Evolutionary conservation across 2,329 filamentous ascomycete genomes (phyloP).

Genomic region (Sclerotinia glacialis): DNA sequence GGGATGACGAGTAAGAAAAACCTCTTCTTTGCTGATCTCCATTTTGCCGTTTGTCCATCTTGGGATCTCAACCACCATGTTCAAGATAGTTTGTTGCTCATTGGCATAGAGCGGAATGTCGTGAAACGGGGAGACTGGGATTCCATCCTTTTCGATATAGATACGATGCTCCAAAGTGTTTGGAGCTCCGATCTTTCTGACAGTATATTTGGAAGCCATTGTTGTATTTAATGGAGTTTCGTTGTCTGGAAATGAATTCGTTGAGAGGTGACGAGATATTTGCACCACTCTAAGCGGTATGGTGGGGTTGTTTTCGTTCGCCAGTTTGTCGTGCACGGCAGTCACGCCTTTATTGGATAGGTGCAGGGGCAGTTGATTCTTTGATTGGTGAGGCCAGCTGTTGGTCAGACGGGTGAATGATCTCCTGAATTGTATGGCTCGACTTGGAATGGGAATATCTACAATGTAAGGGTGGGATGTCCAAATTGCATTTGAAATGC

Average conservation of each 20-base stretch:
- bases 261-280: constrained; percentile 24
- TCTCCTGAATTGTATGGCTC: neutral
- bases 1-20: constrained; percentile 57
- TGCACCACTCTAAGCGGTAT: constrained; percentile 19
- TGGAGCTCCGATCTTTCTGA: constrained; percentile 83
- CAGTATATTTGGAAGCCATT: constrained; percentile 57
- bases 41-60: constrained; percentile 99
- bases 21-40: constrained; percentile 75
- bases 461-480: neutral
- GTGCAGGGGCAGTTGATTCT: neutral
- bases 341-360: constrained; percentile 17
- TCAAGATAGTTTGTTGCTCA: constrained; percentile 88
- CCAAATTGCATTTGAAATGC: constrained; percentile 10
- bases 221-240: constrained; percentile 25
- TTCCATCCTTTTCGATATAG: constrained; percentile 97
- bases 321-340: constrained; percentile 18
- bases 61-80: constrained; percentile 99
- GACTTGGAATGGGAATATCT: neutral
- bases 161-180: constrained; percentile 97
- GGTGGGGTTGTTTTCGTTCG: constrained; percentile 19
- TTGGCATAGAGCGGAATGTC: constrained; percentile 98
- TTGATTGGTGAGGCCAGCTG: constrained; percentile 12
- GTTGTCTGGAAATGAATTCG: constrained; percentile 19
- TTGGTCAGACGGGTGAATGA: neutral
- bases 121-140: constrained; percentile 92